Evolutionary conservation across 116 monocot species (phyloP).

Genomic region (Trichopus zeylanicus): DNA sequence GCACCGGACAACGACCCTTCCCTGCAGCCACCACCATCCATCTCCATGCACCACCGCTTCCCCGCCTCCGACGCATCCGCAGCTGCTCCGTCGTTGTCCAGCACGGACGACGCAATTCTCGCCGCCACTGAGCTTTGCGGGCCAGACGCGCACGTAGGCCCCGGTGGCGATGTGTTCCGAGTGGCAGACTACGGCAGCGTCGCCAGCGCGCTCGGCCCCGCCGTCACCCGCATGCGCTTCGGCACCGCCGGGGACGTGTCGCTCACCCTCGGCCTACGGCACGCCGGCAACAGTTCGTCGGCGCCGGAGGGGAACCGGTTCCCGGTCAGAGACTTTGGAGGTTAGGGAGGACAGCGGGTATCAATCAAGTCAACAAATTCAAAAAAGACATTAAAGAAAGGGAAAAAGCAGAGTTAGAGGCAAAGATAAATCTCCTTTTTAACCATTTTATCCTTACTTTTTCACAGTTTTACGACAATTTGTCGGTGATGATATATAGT

Average conservation of each 20-base stretch:
- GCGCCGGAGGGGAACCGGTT: constrained; percentile 21
- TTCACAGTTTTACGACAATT: not conserved
- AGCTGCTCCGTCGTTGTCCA: not conserved
- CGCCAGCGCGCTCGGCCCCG: not conserved
- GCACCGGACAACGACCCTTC: constrained; percentile 17
- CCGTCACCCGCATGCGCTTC: constrained; percentile 11
- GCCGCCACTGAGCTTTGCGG: constrained; percentile 14
- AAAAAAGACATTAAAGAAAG: not conserved
- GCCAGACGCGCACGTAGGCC: not conserved
- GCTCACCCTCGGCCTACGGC: constrained; percentile 67
- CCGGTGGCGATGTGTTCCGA: constrained; percentile 5
- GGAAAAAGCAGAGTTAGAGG: not conserved
- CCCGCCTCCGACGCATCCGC: not conserved
- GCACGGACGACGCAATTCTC: constrained; percentile 12
- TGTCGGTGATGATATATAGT: not conserved
- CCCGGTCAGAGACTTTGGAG: constrained; percentile 28
- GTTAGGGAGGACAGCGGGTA: not conserved
- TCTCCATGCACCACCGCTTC: constrained; percentile 4
- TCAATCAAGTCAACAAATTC: not conserved
- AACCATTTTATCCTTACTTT: not conserved
- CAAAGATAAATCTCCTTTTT: not conserved
- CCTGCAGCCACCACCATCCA: constrained; percentile 1
- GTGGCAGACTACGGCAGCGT: constrained; percentile 7
- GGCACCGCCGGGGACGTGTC: constrained; percentile 62
- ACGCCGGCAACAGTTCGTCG: constrained; percentile 17